These are phyloP conservation scores for Plicaturopsis crispa DNA, from an alignment of 768 basidiomycete genomes.

Conservation along the genomic window DNA sequence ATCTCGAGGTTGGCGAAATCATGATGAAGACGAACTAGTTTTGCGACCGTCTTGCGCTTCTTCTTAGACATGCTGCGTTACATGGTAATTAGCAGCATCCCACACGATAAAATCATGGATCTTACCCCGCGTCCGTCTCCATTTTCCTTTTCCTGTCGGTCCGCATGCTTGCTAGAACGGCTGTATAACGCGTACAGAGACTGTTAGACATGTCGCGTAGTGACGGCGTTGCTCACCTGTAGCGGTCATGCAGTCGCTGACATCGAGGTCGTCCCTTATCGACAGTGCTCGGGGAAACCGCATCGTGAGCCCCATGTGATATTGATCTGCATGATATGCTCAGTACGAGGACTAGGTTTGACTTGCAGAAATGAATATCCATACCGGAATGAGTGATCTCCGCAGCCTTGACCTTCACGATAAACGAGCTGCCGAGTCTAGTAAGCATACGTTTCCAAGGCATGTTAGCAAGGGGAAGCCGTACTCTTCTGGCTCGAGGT, in stretches of 20 bases:
- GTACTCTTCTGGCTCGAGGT: constrained; percentile 85
- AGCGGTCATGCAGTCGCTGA: constrained; percentile 68
- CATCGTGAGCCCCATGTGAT: constrained; percentile 83
- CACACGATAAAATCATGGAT: background rate
- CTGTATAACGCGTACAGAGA: constrained; percentile 22
- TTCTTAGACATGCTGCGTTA: constrained; percentile 24
- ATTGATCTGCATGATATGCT: constrained; percentile 49
- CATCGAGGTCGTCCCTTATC: constrained; percentile 72
- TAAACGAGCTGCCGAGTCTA: constrained; percentile 67
- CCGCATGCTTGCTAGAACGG: constrained; percentile 50
- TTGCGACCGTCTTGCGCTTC: constrained; percentile 15
- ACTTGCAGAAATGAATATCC: constrained; percentile 4
- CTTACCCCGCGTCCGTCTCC: constrained; percentile 50
- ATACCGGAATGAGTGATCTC: constrained; percentile 76
- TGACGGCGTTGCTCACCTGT: constrained; percentile 38
- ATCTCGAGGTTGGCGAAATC: background rate
- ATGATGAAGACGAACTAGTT: constrained; percentile 15
- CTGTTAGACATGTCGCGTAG: no score
- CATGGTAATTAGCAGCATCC: background rate
- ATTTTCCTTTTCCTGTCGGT: constrained; percentile 70
- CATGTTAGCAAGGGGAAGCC: constrained; percentile 9
- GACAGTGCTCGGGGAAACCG: constrained; percentile 83
- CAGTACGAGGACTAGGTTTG: constrained; percentile 1
- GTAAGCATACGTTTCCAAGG: background rate
- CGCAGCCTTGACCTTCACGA: constrained; percentile 88